phyloP scores from a whole-genome alignment of 768 basidiomycete genomes.

The Hortiboletus flavorubellus region DNA sequence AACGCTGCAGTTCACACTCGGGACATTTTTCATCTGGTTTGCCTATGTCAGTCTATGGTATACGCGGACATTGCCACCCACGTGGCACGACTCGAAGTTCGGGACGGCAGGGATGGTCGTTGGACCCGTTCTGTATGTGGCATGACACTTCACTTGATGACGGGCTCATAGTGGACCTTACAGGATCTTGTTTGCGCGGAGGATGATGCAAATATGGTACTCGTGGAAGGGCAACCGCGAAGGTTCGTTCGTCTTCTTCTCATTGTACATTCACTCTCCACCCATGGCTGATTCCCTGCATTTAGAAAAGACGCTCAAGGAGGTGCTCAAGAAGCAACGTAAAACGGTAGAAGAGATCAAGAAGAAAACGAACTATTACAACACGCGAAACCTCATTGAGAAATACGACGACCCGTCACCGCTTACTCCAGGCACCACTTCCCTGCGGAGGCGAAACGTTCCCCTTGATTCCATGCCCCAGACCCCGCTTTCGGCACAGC shows the following conservation, averaged over 20 bases:
- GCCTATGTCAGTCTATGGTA: constrained; percentile 76
- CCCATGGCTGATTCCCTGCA: background rate
- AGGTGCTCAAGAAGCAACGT: constrained; percentile 73
- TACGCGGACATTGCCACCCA: constrained; percentile 47
- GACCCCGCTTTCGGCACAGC: constrained; percentile 33
- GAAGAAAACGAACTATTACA: constrained; percentile 95
- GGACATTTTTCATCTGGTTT: constrained; percentile 72
- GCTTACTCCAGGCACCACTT: constrained; percentile 29
- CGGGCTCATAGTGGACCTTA: background rate
- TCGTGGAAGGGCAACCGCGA: constrained; percentile 74
- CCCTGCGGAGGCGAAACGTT: constrained; percentile 42
- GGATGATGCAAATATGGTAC: constrained; percentile 85
- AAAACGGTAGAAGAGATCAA: constrained; percentile 93
- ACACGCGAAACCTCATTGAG: constrained; percentile 85
- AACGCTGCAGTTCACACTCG: constrained; percentile 72
- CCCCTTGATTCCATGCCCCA: constrained; percentile 28
- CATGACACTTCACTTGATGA: background rate
- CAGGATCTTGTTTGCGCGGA: constrained; percentile 71
- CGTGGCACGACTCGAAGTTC: constrained; percentile 24
- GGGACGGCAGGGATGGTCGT: constrained; percentile 53
- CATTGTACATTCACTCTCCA: background rate
- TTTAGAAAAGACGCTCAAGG: constrained; percentile 75
- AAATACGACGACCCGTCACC: constrained; percentile 71
- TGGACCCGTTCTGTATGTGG: constrained; percentile 76
- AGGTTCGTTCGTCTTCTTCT: constrained; percentile 41